Percentiles rank a stretch among this genome's conserved stretches.
Conservation (phyloP, 2,329 filamentous ascomycete genomes). For the Coniochaeta hoffmannii region DNA sequence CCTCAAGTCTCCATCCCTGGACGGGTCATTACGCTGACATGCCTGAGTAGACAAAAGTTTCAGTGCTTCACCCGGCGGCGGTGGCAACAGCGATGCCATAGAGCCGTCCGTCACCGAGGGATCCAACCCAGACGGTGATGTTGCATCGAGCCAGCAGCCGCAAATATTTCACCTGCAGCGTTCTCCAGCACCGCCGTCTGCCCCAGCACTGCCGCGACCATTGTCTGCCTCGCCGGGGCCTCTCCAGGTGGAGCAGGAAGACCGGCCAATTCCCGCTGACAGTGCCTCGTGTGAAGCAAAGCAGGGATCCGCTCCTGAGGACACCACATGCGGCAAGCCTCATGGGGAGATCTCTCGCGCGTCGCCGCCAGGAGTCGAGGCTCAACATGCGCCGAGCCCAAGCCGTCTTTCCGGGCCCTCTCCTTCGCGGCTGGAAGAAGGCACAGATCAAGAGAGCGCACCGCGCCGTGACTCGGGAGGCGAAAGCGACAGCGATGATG, state of each 20-base stretch:
- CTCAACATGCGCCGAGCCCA: neutral
- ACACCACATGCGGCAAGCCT: slow-evolving; percentile 1
- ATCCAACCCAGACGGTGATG: neutral
- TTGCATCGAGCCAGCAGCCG: neutral
- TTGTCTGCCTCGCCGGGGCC: no score
- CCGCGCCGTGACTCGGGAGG: slow-evolving; percentile 1
- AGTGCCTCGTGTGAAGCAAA: slow-evolving; percentile 2
- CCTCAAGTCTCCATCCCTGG: neutral
- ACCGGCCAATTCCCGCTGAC: neutral
- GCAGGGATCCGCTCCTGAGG: slow-evolving; percentile 1
- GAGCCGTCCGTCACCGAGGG: neutral
- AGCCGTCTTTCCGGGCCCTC: slow-evolving; percentile 1
- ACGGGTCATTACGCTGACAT: neutral
- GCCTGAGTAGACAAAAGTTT: neutral
- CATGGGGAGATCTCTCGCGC: neutral
- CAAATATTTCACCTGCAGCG: slow-evolving; percentile 1
- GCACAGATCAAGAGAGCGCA: slow-evolving; percentile 4
- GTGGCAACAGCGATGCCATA: neutral
- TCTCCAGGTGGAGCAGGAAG: neutral
- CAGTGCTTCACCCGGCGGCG: neutral
- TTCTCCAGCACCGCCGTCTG: slow-evolving; percentile 3
- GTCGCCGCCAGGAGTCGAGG: slow-evolving; percentile 2
- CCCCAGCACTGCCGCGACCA: slow-evolving; percentile 4
- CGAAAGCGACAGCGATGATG: slow-evolving; percentile 4
- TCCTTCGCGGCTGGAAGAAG: neutral